Base-by-base conservation (phyloP, 2,329 filamentous ascomycete species). In the Colletotrichum eleusines region DNA sequence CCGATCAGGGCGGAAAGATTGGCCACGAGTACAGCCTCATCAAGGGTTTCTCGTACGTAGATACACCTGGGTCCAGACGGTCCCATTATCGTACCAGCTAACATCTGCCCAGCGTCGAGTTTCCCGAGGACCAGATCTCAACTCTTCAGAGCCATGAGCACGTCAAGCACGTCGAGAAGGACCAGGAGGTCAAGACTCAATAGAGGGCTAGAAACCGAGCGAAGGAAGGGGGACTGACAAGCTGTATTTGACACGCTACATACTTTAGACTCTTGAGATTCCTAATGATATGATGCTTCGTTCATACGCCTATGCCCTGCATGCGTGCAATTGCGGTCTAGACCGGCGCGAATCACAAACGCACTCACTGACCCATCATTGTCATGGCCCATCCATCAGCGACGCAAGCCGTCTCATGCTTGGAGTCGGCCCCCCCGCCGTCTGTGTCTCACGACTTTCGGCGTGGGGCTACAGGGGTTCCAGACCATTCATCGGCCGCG, bases 41-140 rank as follows among this genome's bases (percentile, higher is more conserved):
- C 87, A 97, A 95, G 85, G 95, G 92, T 69, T 98, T 98, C 85
- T 91, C 93, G 95, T 98, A 90, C 38, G 54, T 40, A n/a, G n/a
- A n/a, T 18, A 44, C 26, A 44, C 50, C 38, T 2, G 33, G 33
- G 54, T 57, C 20, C 42, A 55, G 16, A 35, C 16, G 8, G 16
- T 40, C 6, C 18, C 42, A 11, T 44, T 18, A 55, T 18, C 59
- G 2, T 31, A 35, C 33, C 50, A 75, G 59, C 28, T 74, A 26
- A 74, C 59, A 2, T 67, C 20, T 14, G 50, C 16, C 59, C 72
- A 97, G 95, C 61, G 94, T 94, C 76, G 85, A 88, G 68, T 94
- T 93, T 81, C 89, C 90, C 35, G 85, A 90, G 16, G 92, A 91
- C 78, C 83, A 87, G 20, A 84, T 97, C 69, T 82, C 82, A 46